Conservation (phyloP, 2,329 filamentous ascomycete species). For the Curvularia sp. region DNA sequence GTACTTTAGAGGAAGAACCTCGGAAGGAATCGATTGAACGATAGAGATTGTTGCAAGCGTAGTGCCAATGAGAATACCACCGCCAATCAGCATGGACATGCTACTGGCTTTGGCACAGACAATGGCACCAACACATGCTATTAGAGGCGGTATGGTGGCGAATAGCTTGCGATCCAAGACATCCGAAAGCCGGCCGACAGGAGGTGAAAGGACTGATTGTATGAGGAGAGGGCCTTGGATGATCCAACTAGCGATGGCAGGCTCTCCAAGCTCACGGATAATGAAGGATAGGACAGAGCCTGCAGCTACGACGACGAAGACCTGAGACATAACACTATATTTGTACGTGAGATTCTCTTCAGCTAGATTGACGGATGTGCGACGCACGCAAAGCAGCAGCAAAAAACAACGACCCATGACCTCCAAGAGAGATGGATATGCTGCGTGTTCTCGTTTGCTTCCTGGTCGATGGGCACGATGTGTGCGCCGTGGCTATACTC, state of each 20-base stretch:
- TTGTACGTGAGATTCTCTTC: slow-evolving; percentile 7
- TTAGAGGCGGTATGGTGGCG: slow-evolving; percentile 60
- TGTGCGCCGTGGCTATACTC: slow-evolving; percentile 19
- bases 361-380: slow-evolving; percentile 16
- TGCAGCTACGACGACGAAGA: slow-evolving; percentile 64
- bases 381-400: slow-evolving; percentile 58
- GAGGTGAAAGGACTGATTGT: slow-evolving; percentile 64
- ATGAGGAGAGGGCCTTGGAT: slow-evolving; percentile 66
- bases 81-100: slow-evolving; percentile 65
- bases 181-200: slow-evolving; percentile 64
- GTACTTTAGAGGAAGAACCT: slow-evolving; percentile 65
- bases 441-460: slow-evolving; percentile 36
- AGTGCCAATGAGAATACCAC: slow-evolving; percentile 64
- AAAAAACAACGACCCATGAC: slow-evolving; percentile 61
- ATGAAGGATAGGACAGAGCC: slow-evolving; percentile 65
- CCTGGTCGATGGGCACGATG: slow-evolving; percentile 40
- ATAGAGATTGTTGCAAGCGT: slow-evolving; percentile 64
- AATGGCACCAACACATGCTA: slow-evolving; percentile 63
- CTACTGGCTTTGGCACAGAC: slow-evolving; percentile 63
- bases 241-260: slow-evolving; percentile 62
- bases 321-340: slow-evolving; percentile 58
- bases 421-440: slow-evolving; percentile 63
- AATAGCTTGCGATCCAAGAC: slow-evolving; percentile 64
- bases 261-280: slow-evolving; percentile 61
- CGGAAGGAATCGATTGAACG: slow-evolving; percentile 63